Evolutionary conservation across 768 basidiomycete species (phyloP), one percentile per base, ranked within the genome.

Genomic region (Pholiota molesta): DNA sequence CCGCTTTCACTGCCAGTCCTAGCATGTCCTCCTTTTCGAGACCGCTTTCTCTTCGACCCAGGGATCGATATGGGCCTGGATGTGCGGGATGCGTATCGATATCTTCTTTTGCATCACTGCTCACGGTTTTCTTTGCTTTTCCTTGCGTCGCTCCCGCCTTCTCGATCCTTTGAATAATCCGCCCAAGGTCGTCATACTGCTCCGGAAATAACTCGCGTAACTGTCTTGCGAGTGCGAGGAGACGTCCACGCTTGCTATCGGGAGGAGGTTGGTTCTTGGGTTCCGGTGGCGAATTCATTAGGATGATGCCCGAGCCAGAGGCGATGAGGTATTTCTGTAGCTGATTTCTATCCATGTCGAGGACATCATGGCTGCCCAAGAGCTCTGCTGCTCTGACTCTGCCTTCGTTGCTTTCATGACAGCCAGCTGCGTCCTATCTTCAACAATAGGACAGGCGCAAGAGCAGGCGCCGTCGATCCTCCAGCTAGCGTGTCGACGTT

Each of bases 121-220:
- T 23, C 10, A 49, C 47, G 19, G 19, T 19, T 44, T 52, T 66
- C 60, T 55, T 63, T 2, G 35, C 61, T 52, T 68, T 67, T 21
- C 26, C 64, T 33, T 23, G 55, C 4, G 47, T 19, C 23, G 59
- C 52, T 21, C 59, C 57, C 52, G 65, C 68, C 54, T 55, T 67
- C 57, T 69, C 68, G 55, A 75, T 47, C 47, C 69, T 61, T 23
- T 59, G 49, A 64, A 74, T 66, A 52, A 75, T 66, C 49, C 62
- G 62, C 44, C 64, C 64, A 54, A 77, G 68, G 19, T 73, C 67
- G 49, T 68, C 66, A 42, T 54, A 65, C 60, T 89, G 84, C 63
- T 83, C 80, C 19, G 85, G 85, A 71, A 87, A 89, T 39, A 81
- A 74, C 62, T 81, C 75, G 51, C 83, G 79, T 54, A 89, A 72